Evolutionary conservation across 1,139 yeast species (phyloP).

Genomic region (Casaregolazyma lundiana): DNA sequence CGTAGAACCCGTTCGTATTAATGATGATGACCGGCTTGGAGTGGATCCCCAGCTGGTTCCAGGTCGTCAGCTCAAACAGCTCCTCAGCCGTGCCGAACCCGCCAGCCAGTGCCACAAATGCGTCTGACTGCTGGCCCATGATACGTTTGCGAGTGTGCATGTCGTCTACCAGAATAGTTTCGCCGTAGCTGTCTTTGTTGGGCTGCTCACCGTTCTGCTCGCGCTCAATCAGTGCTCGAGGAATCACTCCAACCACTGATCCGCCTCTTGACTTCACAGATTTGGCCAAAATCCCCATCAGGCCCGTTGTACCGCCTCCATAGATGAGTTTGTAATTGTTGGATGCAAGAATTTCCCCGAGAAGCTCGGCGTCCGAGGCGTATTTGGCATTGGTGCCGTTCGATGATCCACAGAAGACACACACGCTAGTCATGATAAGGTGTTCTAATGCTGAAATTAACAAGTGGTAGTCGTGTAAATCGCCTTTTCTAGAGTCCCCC

Average conservation of each 20-base stretch:
- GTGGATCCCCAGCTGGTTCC: constrained; percentile 88
- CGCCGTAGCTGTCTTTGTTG: constrained; percentile 65
- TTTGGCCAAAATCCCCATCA: constrained; percentile 84
- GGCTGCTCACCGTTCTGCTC: constrained; percentile 53
- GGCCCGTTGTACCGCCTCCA: constrained; percentile 79
- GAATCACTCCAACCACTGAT: constrained; percentile 81
- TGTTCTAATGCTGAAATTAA: background rate
- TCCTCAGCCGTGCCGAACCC: constrained; percentile 92
- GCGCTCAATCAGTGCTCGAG: constrained; percentile 70
- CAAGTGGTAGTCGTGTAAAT: background rate
- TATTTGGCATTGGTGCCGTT: constrained; percentile 55
- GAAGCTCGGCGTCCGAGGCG: constrained; percentile 49
- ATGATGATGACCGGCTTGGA: constrained; percentile 71
- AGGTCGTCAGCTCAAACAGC: constrained; percentile 82
- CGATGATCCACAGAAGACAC: constrained; percentile 87
- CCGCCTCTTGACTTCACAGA: constrained; percentile 65
- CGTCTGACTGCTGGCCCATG: constrained; percentile 86
- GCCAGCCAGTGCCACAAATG: constrained; percentile 87
- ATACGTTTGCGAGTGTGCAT: constrained; percentile 86
- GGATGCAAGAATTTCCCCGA: constrained; percentile 57
- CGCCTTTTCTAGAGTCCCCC: no score
- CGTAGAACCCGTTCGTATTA: constrained; percentile 78
- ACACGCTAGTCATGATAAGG: constrained; percentile 37
- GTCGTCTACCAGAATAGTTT: constrained; percentile 75
- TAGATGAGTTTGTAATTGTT: constrained; percentile 74